A percentile compares a stretch with the other conserved stretches of the same genome.
phyloP scores from a whole-genome alignment of 306 rosid genomes.

The Pyrus bretschneideri region DNA sequence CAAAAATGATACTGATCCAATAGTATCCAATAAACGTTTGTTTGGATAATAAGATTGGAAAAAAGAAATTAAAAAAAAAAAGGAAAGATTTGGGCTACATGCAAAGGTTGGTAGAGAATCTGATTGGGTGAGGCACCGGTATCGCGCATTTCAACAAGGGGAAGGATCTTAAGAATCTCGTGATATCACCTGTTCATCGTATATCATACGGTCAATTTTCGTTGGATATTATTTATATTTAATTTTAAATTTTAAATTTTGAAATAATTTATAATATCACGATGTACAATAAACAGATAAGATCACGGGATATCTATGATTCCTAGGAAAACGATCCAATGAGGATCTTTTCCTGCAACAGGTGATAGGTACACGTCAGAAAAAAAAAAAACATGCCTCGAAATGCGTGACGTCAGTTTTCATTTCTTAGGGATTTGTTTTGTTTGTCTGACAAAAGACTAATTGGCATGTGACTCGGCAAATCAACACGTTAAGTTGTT shows the following conservation, averaged over 20 bases:
- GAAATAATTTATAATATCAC: too few species aligned
- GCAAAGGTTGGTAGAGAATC: neutral
- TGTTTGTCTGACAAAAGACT: neutral
- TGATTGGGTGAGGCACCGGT: neutral
- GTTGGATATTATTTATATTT: too few species aligned
- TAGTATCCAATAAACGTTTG: neutral
- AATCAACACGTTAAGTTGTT: neutral
- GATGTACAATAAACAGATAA: fast-evolving
- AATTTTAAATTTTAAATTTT: too few species aligned
- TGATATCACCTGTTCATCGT: too few species aligned
- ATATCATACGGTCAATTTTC: too few species aligned
- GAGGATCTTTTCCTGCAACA: too few species aligned
- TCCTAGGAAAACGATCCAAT: fast-evolving
- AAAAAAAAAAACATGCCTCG: neutral
- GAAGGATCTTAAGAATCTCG: too few species aligned
- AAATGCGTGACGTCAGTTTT: neutral
- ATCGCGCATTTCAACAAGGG: neutral
- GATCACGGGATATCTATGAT: too few species aligned
- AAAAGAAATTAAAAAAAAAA: too few species aligned
- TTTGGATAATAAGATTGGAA: neutral
- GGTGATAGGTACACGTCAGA: neutral
- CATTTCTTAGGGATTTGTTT: neutral
- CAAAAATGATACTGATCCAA: too few species aligned
- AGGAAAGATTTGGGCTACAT: neutral
- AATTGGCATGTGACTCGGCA: neutral